Evolutionary conservation across 2,329 filamentous ascomycete species (phyloP).

Genomic region (Trichoderma asperellum): DNA sequence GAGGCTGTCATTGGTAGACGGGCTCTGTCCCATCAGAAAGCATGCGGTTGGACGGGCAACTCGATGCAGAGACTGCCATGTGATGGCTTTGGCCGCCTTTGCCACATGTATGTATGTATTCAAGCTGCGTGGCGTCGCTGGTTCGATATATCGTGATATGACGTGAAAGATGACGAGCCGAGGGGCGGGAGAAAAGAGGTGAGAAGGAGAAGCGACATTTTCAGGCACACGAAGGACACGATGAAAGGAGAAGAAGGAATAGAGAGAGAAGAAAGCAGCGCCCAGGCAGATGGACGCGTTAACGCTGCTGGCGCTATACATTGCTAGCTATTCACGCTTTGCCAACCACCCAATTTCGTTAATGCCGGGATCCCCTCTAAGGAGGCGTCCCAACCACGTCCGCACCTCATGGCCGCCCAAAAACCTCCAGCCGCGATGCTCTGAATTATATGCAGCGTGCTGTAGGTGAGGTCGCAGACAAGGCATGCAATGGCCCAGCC

Average conservation of each 20-base stretch:
- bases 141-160: neutral
- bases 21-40: constrained; percentile 1
- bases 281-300: neutral
- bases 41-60: neutral
- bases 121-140: neutral
- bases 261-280: neutral
- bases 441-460: neutral
- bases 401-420: neutral
- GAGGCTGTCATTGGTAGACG: neutral
- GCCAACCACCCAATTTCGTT: constrained; percentile 12
- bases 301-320: neutral
- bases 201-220: neutral
- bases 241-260: neutral
- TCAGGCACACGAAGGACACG: neutral
- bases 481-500: neutral
- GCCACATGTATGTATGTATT: constrained; percentile 10
- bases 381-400: neutral
- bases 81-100: neutral
- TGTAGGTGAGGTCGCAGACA: neutral
- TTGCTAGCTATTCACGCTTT: neutral
- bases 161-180: neutral
- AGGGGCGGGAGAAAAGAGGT: neutral
- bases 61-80: neutral
- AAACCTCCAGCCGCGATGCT: neutral
- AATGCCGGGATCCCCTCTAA: constrained; percentile 1